phyloP scores from a whole-genome alignment of 2,329 filamentous ascomycete species.

The Boeremia exigua region DNA sequence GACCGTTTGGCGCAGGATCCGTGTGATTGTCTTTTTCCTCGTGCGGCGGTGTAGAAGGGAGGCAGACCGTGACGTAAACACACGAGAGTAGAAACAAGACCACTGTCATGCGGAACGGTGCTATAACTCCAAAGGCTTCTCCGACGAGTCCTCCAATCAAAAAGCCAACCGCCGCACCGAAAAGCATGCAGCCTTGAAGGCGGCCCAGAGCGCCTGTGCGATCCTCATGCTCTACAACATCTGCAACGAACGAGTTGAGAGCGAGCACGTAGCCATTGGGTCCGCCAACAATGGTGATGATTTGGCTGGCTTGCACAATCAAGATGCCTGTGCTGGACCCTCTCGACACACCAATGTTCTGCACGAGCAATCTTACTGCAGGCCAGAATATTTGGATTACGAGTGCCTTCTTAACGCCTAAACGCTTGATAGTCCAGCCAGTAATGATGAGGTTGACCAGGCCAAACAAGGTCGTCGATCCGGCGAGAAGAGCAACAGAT shows the following conservation, averaged over 20 bases:
- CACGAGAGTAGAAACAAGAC: conserved; percentile 58
- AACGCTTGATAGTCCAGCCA: conserved; percentile 69
- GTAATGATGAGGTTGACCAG: conserved; percentile 71
- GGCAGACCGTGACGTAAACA: conserved; percentile 49
- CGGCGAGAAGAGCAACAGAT: conserved; percentile 69
- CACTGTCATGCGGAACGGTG: conserved; percentile 70
- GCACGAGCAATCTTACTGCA: conserved; percentile 66
- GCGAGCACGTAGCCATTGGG: conserved; percentile 73
- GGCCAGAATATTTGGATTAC: conserved; percentile 69
- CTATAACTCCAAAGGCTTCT: conserved; percentile 66
- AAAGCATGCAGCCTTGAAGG: conserved; percentile 70
- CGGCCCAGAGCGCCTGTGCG: conserved; percentile 70
- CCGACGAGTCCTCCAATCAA: conserved; percentile 70
- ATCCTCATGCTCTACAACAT: conserved; percentile 65
- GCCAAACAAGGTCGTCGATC: conserved; percentile 72
- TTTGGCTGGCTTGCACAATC: conserved; percentile 70
- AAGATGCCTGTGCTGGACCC: conserved; percentile 69
- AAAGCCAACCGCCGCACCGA: conserved; percentile 70
- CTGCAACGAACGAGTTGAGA: conserved; percentile 71
- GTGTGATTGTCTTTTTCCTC: conserved; percentile 33
- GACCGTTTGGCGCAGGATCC: conserved; percentile 39
- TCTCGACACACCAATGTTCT: conserved; percentile 68
- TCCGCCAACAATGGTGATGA: conserved; percentile 72
- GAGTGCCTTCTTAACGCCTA: conserved; percentile 68
- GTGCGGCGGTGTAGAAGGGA: conserved; percentile 56